Evolutionary conservation across 345 rosid genomes (phyloP), one percentile per base, ranked within the genome.

Genomic region (Pistacia integerrima): DNA sequence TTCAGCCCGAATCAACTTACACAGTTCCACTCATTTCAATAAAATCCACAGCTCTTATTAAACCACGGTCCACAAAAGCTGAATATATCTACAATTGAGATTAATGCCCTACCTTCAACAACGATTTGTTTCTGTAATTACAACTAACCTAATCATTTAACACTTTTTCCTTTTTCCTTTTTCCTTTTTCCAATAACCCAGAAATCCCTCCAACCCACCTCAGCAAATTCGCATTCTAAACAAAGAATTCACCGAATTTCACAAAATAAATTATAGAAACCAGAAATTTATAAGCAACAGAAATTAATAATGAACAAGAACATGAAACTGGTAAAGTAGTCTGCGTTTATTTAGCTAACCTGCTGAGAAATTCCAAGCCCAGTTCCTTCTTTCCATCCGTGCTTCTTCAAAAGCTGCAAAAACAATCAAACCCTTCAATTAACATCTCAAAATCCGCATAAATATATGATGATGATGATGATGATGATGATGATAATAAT

Each of bases 341-440:
- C 41, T 38, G 41, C 41, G 41, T 38, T 4, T 4, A 67, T 28
- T 20, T 11, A 35, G 70, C 78, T 63, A 35, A 89, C 98, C 92
- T 94, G 97, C 86, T 94, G 89, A 67, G 84, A 81, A 71, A 85
- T 18, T 72, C 98, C 98, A 76, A 94, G 94, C 81, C 97, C 97
- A 36, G 89, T 86, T 69, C 98, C 97, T 89, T 93, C 97, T 82
- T 89, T 93, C 98, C 98, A 94, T 18, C 98, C 98, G 75, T 93
- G 97, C 89, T 93, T 94, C 90, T 90, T 93, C 74, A 93, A 82
- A 35, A 94, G 92, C 98, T 93, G 87, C 77, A 73, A 73, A 49
- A 49, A 33, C 6, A n/a, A 71, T 46, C 22, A 28, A 49, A 51
- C 9, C 51, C 49, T 57, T 16, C 22, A 46, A 52, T 13, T 41